Evolutionary conservation across 768 basidiomycete species (phyloP).

Genomic region (Leccinum subgranulosum): DNA sequence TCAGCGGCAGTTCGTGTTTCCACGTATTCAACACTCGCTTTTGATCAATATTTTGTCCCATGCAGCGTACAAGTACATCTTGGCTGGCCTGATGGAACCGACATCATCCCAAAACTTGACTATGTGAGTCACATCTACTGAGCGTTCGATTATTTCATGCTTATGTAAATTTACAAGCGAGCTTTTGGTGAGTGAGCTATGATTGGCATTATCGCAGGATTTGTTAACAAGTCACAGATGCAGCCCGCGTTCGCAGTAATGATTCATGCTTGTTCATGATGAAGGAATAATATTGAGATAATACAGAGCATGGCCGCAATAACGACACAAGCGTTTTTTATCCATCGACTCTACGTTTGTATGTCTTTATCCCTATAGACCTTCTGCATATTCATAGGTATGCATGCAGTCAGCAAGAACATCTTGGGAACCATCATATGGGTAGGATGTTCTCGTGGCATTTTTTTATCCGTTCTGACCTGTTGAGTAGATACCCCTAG

Average conservation of each 20-base stretch:
- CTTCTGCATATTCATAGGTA: neutral
- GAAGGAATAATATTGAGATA: neutral
- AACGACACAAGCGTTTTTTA: neutral
- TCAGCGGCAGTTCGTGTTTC: neutral
- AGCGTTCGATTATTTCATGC: neutral
- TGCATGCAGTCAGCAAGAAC: neutral
- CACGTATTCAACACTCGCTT: neutral
- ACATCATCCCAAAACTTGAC: neutral
- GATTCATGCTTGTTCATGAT: neutral
- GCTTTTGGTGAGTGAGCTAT: neutral
- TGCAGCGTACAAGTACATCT: neutral
- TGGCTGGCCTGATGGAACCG: neutral
- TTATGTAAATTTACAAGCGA: neutral
- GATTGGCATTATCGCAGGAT: too few relatives aligned
- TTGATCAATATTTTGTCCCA: too few relatives aligned
- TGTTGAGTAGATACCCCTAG: neutral
- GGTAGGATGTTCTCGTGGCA: neutral
- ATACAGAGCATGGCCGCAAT: neutral
- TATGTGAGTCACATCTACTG: neutral
- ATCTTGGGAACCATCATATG: neutral
- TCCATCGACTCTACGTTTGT: slow-evolving; percentile 1
- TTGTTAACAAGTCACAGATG: neutral
- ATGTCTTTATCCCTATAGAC: neutral
- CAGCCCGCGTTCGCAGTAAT: neutral
- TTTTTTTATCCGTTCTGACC: neutral